phyloP scores from a whole-genome alignment of 129 eudicot genomes.

The Solidago caesia region DNA sequence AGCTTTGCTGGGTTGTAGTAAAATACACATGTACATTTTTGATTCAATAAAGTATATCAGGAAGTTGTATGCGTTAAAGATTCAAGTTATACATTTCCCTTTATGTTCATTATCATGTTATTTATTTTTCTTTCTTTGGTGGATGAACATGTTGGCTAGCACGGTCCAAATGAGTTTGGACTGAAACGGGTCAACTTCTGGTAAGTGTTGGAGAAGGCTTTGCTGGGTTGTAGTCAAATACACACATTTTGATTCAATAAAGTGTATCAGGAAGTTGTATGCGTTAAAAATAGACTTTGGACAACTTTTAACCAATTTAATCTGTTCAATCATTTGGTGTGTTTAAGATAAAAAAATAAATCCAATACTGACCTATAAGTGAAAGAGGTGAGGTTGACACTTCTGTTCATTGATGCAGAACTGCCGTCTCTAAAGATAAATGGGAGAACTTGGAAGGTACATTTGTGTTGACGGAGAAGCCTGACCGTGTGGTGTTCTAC shows the following conservation, averaged over 20 bases:
- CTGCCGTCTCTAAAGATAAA: conserved; percentile 42
- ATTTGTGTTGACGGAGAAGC: conserved; percentile 54
- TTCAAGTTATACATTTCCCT: conserved; percentile 32
- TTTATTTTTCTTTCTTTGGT: neutral
- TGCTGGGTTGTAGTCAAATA: too few species aligned
- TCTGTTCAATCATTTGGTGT: neutral
- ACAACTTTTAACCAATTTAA: neutral
- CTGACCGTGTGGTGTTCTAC: conserved; percentile 60
- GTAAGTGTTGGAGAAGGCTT: too few species aligned
- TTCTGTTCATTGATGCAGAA: conserved; percentile 37
- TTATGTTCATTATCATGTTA: neutral
- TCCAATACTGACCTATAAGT: neutral
- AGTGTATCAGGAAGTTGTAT: neutral
- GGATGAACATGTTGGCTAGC: neutral
- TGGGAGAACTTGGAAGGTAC: conserved; percentile 86
- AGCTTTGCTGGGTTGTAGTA: too few species aligned
- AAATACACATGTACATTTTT: too few species aligned
- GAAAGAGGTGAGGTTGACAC: neutral
- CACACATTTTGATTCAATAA: too few species aligned
- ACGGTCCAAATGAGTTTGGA: neutral
- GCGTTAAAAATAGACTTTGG: too few species aligned
- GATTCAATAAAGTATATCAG: too few species aligned
- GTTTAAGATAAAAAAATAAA: neutral
- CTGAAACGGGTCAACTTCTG: too few species aligned
- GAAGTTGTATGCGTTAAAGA: too few species aligned